Evolutionary conservation across 1,284 basidiomycete genomes (phyloP).

Genomic region (Naganishia albida): DNA sequence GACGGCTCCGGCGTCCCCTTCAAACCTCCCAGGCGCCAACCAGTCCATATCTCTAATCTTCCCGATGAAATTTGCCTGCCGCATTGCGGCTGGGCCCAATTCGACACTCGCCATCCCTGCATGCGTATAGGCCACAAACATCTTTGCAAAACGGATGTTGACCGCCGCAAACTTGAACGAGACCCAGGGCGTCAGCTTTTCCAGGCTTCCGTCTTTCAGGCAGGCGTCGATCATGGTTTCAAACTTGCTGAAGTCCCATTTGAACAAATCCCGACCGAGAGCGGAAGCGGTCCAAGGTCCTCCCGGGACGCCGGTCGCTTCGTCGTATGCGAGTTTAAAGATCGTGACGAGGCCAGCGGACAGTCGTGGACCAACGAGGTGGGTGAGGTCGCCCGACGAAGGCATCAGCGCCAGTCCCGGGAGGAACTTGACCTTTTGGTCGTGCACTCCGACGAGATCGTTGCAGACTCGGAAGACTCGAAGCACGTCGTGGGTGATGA

Average conservation of each 20-base stretch:
- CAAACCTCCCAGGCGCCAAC: conserved; percentile 36
- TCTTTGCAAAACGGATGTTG: conserved; percentile 12
- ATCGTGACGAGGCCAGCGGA: neutral
- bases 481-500: conserved; percentile 35
- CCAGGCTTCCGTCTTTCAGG: conserved; percentile 17
- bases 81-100: conserved; percentile 40
- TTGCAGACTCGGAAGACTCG: conserved; percentile 59
- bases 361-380: neutral
- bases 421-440: conserved; percentile 37
- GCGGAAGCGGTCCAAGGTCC: neutral
- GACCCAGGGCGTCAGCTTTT: neutral
- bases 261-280: neutral
- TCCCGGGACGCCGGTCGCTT: neutral
- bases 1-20: conserved; percentile 23
- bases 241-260: conserved; percentile 3
- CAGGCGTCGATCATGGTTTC: neutral
- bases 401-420: conserved; percentile 29
- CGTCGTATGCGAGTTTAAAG: neutral
- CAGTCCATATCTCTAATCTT: conserved; percentile 42
- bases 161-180: conserved; percentile 1
- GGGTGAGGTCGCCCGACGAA: conserved; percentile 15
- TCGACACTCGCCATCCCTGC: conserved; percentile 39
- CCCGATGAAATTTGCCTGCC: conserved; percentile 40
- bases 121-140: conserved; percentile 32
- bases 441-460: conserved; percentile 67